These are phyloP conservation scores for Chrysochromulina tobinii DNA, from an alignment of 78 protist species.

Conservation along the genomic window DNA sequence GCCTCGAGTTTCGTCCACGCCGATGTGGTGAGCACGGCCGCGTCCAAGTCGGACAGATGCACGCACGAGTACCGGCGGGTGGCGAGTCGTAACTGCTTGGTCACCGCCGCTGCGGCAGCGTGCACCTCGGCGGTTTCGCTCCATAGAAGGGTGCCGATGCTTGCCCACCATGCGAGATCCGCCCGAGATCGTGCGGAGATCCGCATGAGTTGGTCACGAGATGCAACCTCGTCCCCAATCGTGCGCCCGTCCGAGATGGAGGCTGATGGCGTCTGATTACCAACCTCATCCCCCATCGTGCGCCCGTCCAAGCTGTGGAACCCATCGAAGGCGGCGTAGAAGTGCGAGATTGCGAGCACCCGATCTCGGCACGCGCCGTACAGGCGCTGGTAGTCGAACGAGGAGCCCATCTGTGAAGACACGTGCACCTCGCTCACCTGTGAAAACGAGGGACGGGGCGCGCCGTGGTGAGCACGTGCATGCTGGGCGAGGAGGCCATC, in stretches of 20 bases:
- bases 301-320: neutral
- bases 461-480: neutral
- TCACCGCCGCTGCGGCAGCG: neutral
- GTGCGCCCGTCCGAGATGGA: neutral
- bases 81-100: neutral
- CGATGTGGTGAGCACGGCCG: neutral
- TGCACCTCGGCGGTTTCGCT: neutral
- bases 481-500: neutral
- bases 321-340: slow-evolving; percentile 10
- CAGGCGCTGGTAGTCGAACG: neutral
- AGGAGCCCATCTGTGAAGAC: neutral
- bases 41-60: neutral
- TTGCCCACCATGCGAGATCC: neutral
- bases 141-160: neutral
- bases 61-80: neutral
- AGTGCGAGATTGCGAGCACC: neutral
- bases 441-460: neutral
- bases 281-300: neutral
- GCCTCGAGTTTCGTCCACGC: neutral
- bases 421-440: neutral
- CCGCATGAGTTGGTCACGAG: no score
- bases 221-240: neutral
- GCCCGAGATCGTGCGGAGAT: no score
- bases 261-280: no score
- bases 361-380: neutral